These are phyloP conservation scores for Daldinia sp. DNA, from an alignment of 2,329 filamentous ascomycete species.

Conservation along the genomic window DNA sequence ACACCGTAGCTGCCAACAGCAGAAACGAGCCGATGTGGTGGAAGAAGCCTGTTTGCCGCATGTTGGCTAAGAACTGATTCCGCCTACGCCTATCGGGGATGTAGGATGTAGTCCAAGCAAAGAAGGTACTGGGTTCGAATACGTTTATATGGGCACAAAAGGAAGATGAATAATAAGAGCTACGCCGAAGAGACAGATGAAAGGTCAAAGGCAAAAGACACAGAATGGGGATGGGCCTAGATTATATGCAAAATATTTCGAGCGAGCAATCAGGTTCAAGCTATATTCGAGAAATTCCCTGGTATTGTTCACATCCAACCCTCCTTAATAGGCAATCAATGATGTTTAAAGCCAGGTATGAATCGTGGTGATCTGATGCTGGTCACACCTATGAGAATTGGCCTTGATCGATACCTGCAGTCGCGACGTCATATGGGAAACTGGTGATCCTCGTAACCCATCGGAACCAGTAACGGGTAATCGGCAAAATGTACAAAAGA, in stretches of 20 bases:
- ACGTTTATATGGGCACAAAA: slow-evolving; percentile 5
- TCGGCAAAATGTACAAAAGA: slow-evolving; percentile 25
- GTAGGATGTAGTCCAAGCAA: neutral
- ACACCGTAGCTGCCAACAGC: slow-evolving; percentile 54
- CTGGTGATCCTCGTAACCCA: slow-evolving; percentile 16
- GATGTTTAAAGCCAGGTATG: slow-evolving; percentile 18
- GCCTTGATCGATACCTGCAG: slow-evolving; percentile 15
- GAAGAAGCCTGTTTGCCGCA: slow-evolving; percentile 47
- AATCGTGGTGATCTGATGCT: slow-evolving; percentile 23
- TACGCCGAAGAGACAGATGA: slow-evolving; percentile 5
- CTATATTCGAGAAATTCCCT: slow-evolving; percentile 27
- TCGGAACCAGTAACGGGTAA: slow-evolving; percentile 21
- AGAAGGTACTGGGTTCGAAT: neutral
- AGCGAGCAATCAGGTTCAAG: slow-evolving; percentile 18
- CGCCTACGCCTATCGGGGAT: neutral
- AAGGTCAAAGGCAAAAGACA: neutral
- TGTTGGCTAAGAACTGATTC: slow-evolving; percentile 26
- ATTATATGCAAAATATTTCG: slow-evolving; percentile 25
- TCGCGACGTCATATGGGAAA: slow-evolving; percentile 36
- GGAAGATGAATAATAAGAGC: neutral
- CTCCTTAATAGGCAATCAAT: slow-evolving; percentile 15
- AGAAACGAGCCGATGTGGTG: slow-evolving; percentile 56
- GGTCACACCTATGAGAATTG: slow-evolving; percentile 20
- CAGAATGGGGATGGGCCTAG: slow-evolving; percentile 8
- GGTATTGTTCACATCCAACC: slow-evolving; percentile 15